phyloP scores from a whole-genome alignment of 2,329 filamentous ascomycete genomes.

The Trichoderma atroviride region DNA sequence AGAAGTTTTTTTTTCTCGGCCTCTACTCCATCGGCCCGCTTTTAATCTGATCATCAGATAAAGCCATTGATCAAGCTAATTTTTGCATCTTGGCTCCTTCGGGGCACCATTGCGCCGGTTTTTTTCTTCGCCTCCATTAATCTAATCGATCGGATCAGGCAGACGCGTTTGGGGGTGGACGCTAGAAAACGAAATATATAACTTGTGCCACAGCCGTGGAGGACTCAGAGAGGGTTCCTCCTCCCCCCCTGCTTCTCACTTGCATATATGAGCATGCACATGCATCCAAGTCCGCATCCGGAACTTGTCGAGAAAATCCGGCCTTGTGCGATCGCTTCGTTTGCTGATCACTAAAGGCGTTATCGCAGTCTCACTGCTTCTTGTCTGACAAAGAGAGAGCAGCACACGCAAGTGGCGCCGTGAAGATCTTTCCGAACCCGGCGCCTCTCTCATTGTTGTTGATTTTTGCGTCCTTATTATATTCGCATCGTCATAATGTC shows the following conservation, averaged over 20 bases:
- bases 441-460: not conserved
- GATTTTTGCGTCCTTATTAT: not conserved
- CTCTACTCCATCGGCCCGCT: not conserved
- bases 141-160: conserved; percentile 25
- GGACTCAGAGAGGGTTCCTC: not conserved
- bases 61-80: not conserved
- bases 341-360: not conserved
- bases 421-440: not conserved
- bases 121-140: not conserved
- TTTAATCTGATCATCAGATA: conserved; percentile 25
- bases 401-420: too few species aligned
- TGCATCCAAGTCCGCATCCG: conserved; percentile 16
- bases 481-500: not conserved
- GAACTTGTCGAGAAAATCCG: not conserved
- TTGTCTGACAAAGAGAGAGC: not conserved
- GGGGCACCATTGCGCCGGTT: conserved; percentile 2
- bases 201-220: not conserved
- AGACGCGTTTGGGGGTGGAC: conserved; percentile 1
- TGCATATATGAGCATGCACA: conserved; percentile 14
- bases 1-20: conserved; percentile 11
- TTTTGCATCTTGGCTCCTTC: not conserved
- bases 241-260: not conserved
- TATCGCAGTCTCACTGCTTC: not conserved
- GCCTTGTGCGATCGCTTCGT: not conserved
- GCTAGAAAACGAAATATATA: conserved; percentile 21